A percentile compares a stretch with the other conserved stretches of the same genome.
These are phyloP conservation scores for Penicillium sp. DNA, from an alignment of 2,329 filamentous ascomycete genomes.

Conservation along the genomic window DNA sequence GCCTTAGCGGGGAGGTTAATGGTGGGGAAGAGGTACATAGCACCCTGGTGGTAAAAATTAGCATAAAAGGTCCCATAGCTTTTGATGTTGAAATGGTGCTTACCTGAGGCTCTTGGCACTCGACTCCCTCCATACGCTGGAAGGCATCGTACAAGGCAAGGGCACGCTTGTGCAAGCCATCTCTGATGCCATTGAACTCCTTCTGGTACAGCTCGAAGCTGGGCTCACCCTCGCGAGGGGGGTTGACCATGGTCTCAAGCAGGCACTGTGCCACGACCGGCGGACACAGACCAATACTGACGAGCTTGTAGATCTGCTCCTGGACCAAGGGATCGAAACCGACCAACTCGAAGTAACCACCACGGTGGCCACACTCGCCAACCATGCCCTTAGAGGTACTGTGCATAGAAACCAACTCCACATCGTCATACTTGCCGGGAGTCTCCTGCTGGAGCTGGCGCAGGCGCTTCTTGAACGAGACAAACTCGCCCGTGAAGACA, in stretches of 20 bases:
- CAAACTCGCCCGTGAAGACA: constrained; percentile 90
- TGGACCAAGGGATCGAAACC: constrained; percentile 84
- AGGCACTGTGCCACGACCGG: constrained; percentile 95
- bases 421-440: constrained; percentile 73
- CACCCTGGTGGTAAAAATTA: constrained; percentile 58
- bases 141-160: constrained; percentile 87
- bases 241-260: constrained; percentile 97
- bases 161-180: constrained; percentile 76
- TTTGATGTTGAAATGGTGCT: constrained; percentile 17
- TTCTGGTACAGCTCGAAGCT: constrained; percentile 79
- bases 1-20: constrained; percentile 79
- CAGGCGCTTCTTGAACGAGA: constrained; percentile 90
- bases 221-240: constrained; percentile 77
- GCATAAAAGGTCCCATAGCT: not conserved
- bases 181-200: constrained; percentile 82
- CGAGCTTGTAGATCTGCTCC: constrained; percentile 97
- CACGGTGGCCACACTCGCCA: constrained; percentile 95
- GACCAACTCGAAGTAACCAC: constrained; percentile 94
- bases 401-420: constrained; percentile 91
- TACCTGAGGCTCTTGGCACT: constrained; percentile 78
- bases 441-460: constrained; percentile 73
- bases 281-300: constrained; percentile 94
- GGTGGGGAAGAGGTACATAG: constrained; percentile 98
- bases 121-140: constrained; percentile 90
- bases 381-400: constrained; percentile 98